These are phyloP conservation scores for Amorphotheca resinae DNA, from an alignment of 495 filamentous ascomycete species.

Conservation along the genomic window DNA sequence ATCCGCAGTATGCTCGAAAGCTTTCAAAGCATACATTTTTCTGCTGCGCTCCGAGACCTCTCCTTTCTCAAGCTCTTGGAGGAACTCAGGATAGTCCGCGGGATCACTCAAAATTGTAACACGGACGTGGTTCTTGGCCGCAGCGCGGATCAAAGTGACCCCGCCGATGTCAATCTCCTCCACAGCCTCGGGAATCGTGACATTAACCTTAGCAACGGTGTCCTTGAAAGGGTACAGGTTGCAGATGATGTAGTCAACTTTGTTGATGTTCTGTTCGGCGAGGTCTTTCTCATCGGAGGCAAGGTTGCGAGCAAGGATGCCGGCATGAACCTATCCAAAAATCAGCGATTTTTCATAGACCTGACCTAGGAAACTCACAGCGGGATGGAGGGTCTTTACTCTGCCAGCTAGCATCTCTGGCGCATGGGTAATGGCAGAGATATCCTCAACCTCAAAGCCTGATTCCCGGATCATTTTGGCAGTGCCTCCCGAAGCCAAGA, in stretches of 20 bases:
- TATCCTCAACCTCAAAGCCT: constrained; percentile 81
- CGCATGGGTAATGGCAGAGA: constrained; percentile 94
- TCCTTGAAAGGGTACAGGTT: constrained; percentile 99
- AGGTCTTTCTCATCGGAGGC: constrained; percentile 93
- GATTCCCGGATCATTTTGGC: constrained; percentile 91
- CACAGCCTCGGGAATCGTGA: constrained; percentile 89
- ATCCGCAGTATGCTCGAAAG: constrained; percentile 96
- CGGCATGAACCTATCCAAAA: constrained; percentile 49
- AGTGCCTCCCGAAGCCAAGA: constrained; percentile 89
- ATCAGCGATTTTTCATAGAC: neutral
- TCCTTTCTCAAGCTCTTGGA: constrained; percentile 76
- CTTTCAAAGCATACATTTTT: constrained; percentile 84
- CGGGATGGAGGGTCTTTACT: constrained; percentile 95
- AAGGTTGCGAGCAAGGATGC: constrained; percentile 84
- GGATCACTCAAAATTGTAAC: constrained; percentile 94
- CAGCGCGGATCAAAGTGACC: constrained; percentile 89
- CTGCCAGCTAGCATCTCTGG: constrained; percentile 94
- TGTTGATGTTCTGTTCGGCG: constrained; percentile 89
- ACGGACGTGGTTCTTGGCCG: constrained; percentile 91
- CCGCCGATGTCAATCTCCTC: constrained; percentile 98
- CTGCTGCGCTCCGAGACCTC: constrained; percentile 73
- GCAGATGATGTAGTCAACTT: constrained; percentile 97
- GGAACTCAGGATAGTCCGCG: constrained; percentile 83
- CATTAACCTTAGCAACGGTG: constrained; percentile 90
- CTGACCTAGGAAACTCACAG: constrained; percentile 25